A percentile compares a stretch with the other conserved stretches of the same genome.
These are phyloP conservation scores for Fusarium armeniacum DNA, from an alignment of 2,329 filamentous ascomycete genomes.

Conservation along the genomic window DNA sequence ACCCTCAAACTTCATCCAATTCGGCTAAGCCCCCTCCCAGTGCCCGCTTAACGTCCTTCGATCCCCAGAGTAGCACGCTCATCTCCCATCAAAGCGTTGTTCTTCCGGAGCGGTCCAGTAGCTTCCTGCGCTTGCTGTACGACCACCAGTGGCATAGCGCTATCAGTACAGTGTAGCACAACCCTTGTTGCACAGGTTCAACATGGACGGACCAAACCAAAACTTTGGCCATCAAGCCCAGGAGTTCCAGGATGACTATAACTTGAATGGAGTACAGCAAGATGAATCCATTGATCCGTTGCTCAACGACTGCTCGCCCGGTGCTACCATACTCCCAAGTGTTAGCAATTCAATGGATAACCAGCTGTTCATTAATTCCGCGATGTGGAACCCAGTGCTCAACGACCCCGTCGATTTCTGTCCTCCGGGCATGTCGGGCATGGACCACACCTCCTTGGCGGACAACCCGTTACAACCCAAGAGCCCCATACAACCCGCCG, in stretches of 20 bases:
- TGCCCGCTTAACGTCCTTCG: slow-evolving; percentile 1
- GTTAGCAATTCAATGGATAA: slow-evolving; percentile 5
- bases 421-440: not conserved
- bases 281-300: slow-evolving; percentile 41
- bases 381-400: slow-evolving; percentile 26
- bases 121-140: not conserved
- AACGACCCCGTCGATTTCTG: slow-evolving; percentile 5
- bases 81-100: slow-evolving; percentile 8
- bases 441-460: slow-evolving; percentile 7
- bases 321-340: not conserved
- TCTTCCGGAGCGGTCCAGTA: not conserved
- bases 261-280: not conserved
- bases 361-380: slow-evolving; percentile 12
- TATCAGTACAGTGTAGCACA: not conserved
- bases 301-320: slow-evolving; percentile 16
- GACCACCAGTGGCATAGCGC: not conserved
- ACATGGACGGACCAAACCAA: slow-evolving; percentile 26
- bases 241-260: not conserved
- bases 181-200: not conserved
- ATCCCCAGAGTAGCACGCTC: not conserved
- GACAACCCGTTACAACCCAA: not conserved
- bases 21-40: slow-evolving; percentile 15
- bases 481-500: slow-evolving; percentile 19
- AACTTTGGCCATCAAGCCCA: not conserved
- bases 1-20: slow-evolving; percentile 3